These are phyloP conservation scores for Xylaria flabelliformis DNA, from an alignment of 495 filamentous ascomycete genomes.

Conservation along the genomic window DNA sequence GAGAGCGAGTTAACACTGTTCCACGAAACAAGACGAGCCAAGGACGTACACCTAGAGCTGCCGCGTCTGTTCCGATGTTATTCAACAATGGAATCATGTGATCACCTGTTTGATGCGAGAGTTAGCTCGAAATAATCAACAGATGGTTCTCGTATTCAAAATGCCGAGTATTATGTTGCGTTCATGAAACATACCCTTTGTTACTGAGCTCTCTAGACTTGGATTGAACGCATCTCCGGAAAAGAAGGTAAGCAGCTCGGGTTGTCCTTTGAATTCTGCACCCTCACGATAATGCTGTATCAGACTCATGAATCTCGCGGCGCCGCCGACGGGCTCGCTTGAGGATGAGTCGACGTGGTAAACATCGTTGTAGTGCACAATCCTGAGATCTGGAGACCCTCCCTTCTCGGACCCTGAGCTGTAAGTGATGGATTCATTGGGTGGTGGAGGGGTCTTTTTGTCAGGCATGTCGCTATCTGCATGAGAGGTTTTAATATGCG, in stretches of 20 bases:
- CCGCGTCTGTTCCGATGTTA: constrained; percentile 72
- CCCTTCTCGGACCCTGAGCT: constrained; percentile 51
- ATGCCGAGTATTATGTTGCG: neutral
- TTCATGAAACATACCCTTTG: constrained; percentile 65
- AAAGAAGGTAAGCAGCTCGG: constrained; percentile 78
- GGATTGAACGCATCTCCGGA: constrained; percentile 94
- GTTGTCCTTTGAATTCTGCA: constrained; percentile 62
- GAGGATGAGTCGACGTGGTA: constrained; percentile 83
- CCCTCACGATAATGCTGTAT: constrained; percentile 72
- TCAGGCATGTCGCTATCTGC: constrained; percentile 20
- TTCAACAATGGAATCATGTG: constrained; percentile 94
- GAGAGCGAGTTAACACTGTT: constrained; percentile 32
- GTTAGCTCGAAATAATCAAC: neutral
- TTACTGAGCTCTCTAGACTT: constrained; percentile 82
- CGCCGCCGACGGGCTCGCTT: constrained; percentile 80
- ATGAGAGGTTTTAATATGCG: neutral
- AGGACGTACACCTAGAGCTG: constrained; percentile 74
- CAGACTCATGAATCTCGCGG: constrained; percentile 79
- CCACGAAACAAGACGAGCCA: neutral
- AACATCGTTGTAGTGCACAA: constrained; percentile 91
- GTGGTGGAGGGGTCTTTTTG: constrained; percentile 31
- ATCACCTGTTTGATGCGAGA: constrained; percentile 48
- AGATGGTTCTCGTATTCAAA: neutral
- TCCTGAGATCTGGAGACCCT: constrained; percentile 70
- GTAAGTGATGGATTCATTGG: constrained; percentile 53